Conservation (phyloP, 2,329 filamentous ascomycete species). For the Epichloe typhina region DNA sequence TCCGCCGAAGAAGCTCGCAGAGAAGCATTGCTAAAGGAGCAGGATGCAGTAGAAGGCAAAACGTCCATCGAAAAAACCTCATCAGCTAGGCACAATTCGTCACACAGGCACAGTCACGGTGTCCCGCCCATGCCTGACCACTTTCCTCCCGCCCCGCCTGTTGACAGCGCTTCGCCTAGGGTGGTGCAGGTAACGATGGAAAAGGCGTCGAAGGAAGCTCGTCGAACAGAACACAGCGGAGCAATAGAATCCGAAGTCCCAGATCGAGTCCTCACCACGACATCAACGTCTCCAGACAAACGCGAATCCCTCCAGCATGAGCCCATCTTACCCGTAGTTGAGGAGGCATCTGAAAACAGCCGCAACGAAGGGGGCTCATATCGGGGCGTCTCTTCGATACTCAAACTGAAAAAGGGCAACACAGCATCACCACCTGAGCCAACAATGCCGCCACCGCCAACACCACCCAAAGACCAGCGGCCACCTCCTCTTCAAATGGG, state of each 20-base stretch:
- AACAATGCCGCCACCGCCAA: constrained; percentile 27
- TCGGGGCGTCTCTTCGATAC: constrained; percentile 25
- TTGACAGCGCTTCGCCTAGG: constrained; percentile 17
- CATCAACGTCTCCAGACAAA: constrained; percentile 24
- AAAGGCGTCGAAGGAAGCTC: constrained; percentile 25
- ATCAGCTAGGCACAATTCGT: constrained; percentile 25
- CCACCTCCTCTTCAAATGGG: constrained; percentile 15
- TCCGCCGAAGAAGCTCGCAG: constrained; percentile 70
- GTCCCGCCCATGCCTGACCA: constrained; percentile 34
- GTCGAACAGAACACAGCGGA: constrained; percentile 20
- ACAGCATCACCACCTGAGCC: constrained; percentile 25
- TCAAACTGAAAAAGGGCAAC: constrained; percentile 15
- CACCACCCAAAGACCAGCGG: constrained; percentile 18
- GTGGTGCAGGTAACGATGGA: constrained; percentile 29
- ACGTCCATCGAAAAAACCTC: constrained; percentile 17
- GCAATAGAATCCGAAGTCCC: constrained; percentile 39
- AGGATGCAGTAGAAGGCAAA: constrained; percentile 36
- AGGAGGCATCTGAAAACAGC: constrained; percentile 72
- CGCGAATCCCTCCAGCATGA: constrained; percentile 44
- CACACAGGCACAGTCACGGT: constrained; percentile 18
- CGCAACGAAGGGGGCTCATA: constrained; percentile 27
- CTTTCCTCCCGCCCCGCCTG: constrained; percentile 28
- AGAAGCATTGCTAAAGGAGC: constrained; percentile 46
- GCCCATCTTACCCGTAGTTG: constrained; percentile 63
- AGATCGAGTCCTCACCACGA: constrained; percentile 43